phyloP scores from a whole-genome alignment of 306 rosid genomes.

The Sesbania bispinosa region DNA sequence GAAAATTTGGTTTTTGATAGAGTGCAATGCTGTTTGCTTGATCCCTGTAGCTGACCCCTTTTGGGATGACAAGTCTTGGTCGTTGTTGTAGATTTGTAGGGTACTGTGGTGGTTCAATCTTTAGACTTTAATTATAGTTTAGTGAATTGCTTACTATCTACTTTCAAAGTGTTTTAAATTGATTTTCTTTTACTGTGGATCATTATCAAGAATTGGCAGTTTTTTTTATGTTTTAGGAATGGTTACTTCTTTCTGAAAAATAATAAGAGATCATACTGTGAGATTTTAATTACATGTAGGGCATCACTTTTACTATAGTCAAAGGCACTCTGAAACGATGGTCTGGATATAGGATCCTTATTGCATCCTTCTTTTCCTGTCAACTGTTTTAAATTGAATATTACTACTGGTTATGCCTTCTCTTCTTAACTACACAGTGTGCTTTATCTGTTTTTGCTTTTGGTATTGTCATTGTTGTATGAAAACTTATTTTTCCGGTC shows the following conservation, averaged over 20 bases:
- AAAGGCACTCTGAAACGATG: neutral
- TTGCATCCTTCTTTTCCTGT: neutral
- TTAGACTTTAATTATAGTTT: neutral
- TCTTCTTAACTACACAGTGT: neutral
- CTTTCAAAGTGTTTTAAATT: neutral
- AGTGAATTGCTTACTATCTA: neutral
- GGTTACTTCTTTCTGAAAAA: neutral
- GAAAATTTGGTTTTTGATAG: neutral
- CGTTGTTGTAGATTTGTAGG: constrained; percentile 1
- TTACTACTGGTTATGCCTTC: neutral
- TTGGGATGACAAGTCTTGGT: neutral
- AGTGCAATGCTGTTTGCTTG: neutral
- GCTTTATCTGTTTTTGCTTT: neutral
- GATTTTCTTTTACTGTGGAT: constrained; percentile 6
- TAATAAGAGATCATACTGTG: neutral
- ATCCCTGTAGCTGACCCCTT: neutral
- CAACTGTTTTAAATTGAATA: neutral
- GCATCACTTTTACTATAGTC: neutral
- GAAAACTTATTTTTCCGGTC: constrained; percentile 10
- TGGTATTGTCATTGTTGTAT: neutral
- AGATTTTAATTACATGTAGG: neutral
- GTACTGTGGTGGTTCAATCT: neutral
- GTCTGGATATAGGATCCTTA: neutral
- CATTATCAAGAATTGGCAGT: neutral
- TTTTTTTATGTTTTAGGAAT: neutral